Base-by-base conservation (phyloP, 768 basidiomycete genomes). In the Nidularia sp. region DNA sequence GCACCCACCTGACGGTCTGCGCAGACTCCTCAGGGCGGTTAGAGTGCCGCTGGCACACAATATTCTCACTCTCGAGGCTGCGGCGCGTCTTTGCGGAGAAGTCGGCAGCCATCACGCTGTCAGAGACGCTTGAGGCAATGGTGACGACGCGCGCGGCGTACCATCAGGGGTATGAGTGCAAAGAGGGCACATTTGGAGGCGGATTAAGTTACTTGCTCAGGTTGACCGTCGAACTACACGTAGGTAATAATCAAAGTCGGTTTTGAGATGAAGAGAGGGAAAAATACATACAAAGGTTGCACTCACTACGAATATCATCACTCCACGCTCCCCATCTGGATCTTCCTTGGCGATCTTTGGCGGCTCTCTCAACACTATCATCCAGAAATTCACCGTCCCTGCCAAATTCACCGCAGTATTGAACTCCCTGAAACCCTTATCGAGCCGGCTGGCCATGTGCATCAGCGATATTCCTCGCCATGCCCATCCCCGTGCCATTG, bases 331-430 rank as follows among this genome's bases (percentile, higher is more conserved):
- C 1, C 74, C 80, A 53, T 83, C 80, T 0, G 62, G 48, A 2
- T 70, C 69, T 18, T 72, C 79, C 12, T 74, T 71, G 1, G 70
- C 63, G 46, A 77, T 76, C 34, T 70, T 67, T 10, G 77, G 70
- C 32, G 85, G 70, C 53, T 81, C 74, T 51, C 76, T 65, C 47
- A 81, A 68, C 25, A 74, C 80, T 15, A 80, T 65, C 3, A 82
- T 71, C 6, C 80, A 80, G 48, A 86, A 69, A 56, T 85, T 79
- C 69, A 84, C 85, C 1, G 77, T 71, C 15, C 83, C 81, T 1
- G 80, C 75, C 29, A 84, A 66, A 59, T 86, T 85, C 45, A 85
- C 75, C 5, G 66, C 73, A 18, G 85, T 58, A 1, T 73, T 70
- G 44, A 75, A 72, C 47, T 81, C 68, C 79, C 83, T 85, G 1